Percentiles rank a stretch among this genome's conserved stretches.
phyloP scores from a whole-genome alignment of 1,284 basidiomycete genomes.

The Fistulina hepatica region DNA sequence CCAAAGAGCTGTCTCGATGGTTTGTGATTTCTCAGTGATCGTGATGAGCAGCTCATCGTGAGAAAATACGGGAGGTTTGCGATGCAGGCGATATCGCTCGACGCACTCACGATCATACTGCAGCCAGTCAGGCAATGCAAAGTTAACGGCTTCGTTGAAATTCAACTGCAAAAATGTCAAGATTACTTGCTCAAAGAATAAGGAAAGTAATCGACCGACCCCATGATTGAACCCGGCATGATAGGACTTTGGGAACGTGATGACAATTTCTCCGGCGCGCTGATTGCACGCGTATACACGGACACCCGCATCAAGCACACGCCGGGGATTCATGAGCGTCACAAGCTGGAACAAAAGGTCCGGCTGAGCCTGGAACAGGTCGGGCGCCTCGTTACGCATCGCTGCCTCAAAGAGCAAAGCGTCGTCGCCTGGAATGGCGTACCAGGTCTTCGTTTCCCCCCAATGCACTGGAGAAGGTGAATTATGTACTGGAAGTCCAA shows the following conservation, averaged over 20 bases:
- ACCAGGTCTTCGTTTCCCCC: conserved; percentile 99
- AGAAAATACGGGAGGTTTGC: conserved; percentile 94
- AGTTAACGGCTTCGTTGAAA: conserved; percentile 99
- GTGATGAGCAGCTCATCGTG: conserved; percentile 96
- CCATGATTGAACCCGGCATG: conserved; percentile 99
- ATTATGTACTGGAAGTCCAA: conserved; percentile 10
- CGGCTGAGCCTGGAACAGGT: conserved; percentile 97
- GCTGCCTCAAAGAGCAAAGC: conserved; percentile 96
- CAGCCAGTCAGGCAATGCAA: conserved; percentile 95
- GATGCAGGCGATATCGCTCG: conserved; percentile 77
- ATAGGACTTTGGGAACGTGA: conserved; percentile 97
- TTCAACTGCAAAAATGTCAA: conserved; percentile 55
- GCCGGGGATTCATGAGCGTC: conserved; percentile 94
- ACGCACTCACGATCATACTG: conserved; percentile 81
- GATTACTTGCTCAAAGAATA: conserved; percentile 12
- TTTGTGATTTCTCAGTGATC: conserved; percentile 86
- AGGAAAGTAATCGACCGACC: conserved; percentile 37
- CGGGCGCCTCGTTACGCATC: conserved; percentile 91
- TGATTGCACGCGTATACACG: conserved; percentile 93
- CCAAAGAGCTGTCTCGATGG: conserved; percentile 93
- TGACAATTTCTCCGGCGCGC: conserved; percentile 93
- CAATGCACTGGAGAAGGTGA: conserved; percentile 71
- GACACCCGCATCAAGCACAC: conserved; percentile 83
- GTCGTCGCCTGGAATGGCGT: conserved; percentile 90
- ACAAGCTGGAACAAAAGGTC: conserved; percentile 96